A percentile compares a stretch with the other conserved stretches of the same genome.
Evolutionary conservation across 2,329 filamentous ascomycete genomes (phyloP).

Genomic region (Taxawa tesnikishii): DNA sequence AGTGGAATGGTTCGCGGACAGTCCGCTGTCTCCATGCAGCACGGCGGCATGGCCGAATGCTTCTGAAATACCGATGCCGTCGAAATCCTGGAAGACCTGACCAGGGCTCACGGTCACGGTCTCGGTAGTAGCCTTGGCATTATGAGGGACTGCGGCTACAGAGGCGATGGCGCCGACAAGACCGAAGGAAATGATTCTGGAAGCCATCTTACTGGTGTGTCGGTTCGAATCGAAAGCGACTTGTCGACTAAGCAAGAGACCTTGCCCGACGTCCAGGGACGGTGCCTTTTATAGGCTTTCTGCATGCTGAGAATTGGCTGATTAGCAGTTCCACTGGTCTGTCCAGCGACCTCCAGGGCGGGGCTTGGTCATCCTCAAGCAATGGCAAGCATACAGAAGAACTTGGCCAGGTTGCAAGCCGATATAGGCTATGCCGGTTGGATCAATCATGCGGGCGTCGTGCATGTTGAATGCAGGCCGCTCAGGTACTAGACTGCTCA

Average conservation of each 20-base stretch:
- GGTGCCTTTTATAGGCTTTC: background rate
- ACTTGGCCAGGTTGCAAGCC: background rate
- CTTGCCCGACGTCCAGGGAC: background rate
- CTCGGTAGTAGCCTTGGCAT: background rate
- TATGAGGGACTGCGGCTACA: background rate
- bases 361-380: no score
- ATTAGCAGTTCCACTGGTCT: background rate
- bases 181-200: background rate
- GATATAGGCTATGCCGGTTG: background rate
- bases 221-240: no score
- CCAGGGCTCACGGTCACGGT: background rate
- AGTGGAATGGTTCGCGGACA: background rate
- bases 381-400: background rate
- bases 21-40: background rate
- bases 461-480: background rate
- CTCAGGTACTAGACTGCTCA: no score
- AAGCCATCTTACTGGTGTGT: background rate
- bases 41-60: conserved; percentile 30
- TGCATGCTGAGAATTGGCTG: background rate
- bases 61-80: conserved; percentile 38
- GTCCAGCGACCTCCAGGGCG: background rate
- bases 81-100: conserved; percentile 21
- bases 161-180: background rate
- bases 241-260: no score
- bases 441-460: background rate